These are phyloP conservation scores for Angophora floribunda DNA, from an alignment of 345 rosid genomes.

Conservation along the genomic window DNA sequence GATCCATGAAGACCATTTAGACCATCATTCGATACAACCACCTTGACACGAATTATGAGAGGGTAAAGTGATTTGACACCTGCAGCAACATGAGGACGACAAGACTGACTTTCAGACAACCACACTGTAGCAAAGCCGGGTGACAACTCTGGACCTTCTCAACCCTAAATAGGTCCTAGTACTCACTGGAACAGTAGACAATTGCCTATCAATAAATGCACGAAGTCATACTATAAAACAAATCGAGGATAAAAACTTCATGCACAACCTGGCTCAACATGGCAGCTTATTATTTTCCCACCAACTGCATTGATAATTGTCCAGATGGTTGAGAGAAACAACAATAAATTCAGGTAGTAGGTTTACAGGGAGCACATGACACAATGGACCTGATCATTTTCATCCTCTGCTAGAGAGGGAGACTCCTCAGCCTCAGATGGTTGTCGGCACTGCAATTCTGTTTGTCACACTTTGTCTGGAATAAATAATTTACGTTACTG, in stretches of 20 bases:
- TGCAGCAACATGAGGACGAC: slow-evolving; percentile 85
- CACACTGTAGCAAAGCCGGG: slow-evolving; percentile 64
- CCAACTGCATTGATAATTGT: not conserved
- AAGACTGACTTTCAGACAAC: slow-evolving; percentile 93
- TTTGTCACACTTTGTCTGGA: slow-evolving; percentile 88
- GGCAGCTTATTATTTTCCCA: not conserved
- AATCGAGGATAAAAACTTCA: not conserved
- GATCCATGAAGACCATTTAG: not conserved
- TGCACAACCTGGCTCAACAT: no score
- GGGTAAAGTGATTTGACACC: slow-evolving; percentile 58
- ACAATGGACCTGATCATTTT: slow-evolving; percentile 81
- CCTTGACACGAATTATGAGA: slow-evolving; percentile 6
- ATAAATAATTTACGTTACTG: slow-evolving; percentile 86
- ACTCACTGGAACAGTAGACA: slow-evolving; percentile 99
- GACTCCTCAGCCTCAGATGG: slow-evolving; percentile 51
- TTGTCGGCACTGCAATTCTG: slow-evolving; percentile 97
- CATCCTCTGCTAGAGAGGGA: slow-evolving; percentile 49
- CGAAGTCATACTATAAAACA: not conserved
- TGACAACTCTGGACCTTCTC: slow-evolving; percentile 87
- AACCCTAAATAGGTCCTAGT: slow-evolving; percentile 92
- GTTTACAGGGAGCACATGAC: slow-evolving; percentile 10
- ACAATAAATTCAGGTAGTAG: not conserved
- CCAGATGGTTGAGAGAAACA: not conserved
- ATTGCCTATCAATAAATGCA: slow-evolving; percentile 41
- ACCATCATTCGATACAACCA: not conserved